Base-by-base conservation (phyloP, 257 asterid species). In the Capsicum baccatum region DNA sequence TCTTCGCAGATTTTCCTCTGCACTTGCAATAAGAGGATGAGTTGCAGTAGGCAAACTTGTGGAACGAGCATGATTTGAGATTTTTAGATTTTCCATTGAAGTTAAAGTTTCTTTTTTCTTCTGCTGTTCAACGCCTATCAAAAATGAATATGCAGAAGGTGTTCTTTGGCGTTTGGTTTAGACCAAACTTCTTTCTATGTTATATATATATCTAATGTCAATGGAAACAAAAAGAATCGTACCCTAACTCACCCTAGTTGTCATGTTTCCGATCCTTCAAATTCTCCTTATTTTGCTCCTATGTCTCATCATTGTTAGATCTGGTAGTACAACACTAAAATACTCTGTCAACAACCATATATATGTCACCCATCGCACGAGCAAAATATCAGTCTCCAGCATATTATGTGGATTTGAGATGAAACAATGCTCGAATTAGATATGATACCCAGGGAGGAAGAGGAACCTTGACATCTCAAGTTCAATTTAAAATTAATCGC, bases 31-130 rank as follows among this genome's bases (percentile, higher is more conserved):
- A 60, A 83, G 66, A 8, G 93, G 93, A 48, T 87, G 88, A 71
- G 92, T 83, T 70, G 86, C 83, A 9, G 91, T 79, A 33, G 74
- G 95, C 57, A 88, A 85, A 74, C 91, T 91, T 83, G 84, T 87
- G 57, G 90, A 87, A 78, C 91, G 87, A 62, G 84, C 58, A 59
- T 89, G 93, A 84, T 63, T 60, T 33, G 87, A 35, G 13, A 47
- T 56, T 56, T 56, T 56, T 56, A 56, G 12, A 39, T 9, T 80
- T 76, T 56, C 55, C 55, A 44, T 19, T 7, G 70, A 76, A 52
- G 44, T 68, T 15, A 89, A 85, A 90, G 89, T 86, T 26, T 26
- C 33, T 26, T 78, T 85, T 84, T 33, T 39, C 44, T 39, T 39
- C 5, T 39, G 44, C 44, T 39, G 33, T 26, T 26, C 33, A 26